Percentiles rank a stretch among this genome's conserved stretches.
Evolutionary conservation across 257 asterid species (phyloP).

Genomic region (Nemophila menziesii): DNA sequence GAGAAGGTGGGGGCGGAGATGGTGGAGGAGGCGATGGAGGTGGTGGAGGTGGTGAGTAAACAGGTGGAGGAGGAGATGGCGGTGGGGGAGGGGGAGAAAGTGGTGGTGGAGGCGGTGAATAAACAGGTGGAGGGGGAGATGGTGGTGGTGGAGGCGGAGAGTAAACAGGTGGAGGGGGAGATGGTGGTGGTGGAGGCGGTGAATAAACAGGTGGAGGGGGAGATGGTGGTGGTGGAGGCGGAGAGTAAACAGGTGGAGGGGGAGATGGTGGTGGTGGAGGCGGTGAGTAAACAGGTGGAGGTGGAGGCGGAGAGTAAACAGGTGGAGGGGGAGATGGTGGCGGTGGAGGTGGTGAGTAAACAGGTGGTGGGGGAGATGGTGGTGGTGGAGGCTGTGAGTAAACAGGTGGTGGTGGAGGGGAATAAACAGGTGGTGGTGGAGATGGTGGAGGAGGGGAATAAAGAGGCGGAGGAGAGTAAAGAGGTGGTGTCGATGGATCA

Average conservation of each 20-base stretch:
- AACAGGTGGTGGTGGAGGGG: conserved; percentile 14
- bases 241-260: conserved; percentile 12
- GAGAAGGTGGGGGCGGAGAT: conserved; percentile 28
- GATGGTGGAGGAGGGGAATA: conserved; percentile 19
- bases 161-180: conserved; percentile 16
- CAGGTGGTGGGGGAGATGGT: conserved; percentile 11
- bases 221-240: conserved; percentile 18
- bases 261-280: conserved; percentile 15
- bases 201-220: conserved; percentile 13
- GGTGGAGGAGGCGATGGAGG: conserved; percentile 9
- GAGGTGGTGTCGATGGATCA: conserved; percentile 52
- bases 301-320: conserved; percentile 15
- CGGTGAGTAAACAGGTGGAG: conserved; percentile 3
- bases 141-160: conserved; percentile 45
- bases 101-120: conserved; percentile 15
- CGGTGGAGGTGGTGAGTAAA: conserved; percentile 7
- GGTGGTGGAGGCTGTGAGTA: conserved; percentile 14
- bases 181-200: conserved; percentile 8
- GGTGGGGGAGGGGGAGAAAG: conserved; percentile 13
- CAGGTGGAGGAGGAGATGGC: conserved; percentile 1
- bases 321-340: conserved; percentile 15
- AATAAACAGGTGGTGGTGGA: conserved; percentile 10
- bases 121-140: conserved; percentile 11
- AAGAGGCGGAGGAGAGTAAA: conserved; percentile 40
- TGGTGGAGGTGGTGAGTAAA: conserved; percentile 14